Evolutionary conservation across 2,329 filamentous ascomycete genomes (phyloP), one percentile per base, ranked within the genome.

Genomic region (Shiraia sp.): DNA sequence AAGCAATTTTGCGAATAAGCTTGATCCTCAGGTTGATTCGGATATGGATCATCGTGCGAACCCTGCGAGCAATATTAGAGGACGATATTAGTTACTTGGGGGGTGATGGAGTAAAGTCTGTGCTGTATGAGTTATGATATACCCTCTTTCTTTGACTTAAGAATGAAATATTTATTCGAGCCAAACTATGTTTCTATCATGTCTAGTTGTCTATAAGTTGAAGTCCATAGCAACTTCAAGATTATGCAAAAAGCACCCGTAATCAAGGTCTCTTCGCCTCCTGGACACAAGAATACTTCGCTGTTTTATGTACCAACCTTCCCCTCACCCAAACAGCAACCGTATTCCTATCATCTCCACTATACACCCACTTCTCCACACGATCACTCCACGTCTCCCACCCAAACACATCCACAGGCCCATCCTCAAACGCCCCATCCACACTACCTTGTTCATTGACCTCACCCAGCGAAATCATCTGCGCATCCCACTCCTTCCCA

Each of bases 341-440:
- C 2, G 90, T 92, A 68, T 97, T 97, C 55, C 92, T 78, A 71
- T 97, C 93, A 74, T 97, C 91, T 0, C 93, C 93, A 53, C 82
- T 87, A 72, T 88, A 99, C 47, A 97, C 76, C 93, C 93, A 99
- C 76, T 99, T 99, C 37, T 89, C 88, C 9, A 97, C 73, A 61
- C 77, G 82, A 60, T 97, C 89, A 27, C 86, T 82, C 89, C 88
- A 95, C n/a, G 64, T 81, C 78, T 97, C 92, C 81, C 86, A 90
- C 1, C 90, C 91, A 74, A 96, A 99, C 0, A 96, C 69, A 69
- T 96, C 90, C 0, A 96, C 89, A 32, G 85, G 83, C 0, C 86
- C 84, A 3, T 78, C 74, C 1, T 75, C 75, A 3, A 73, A 68
- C 4, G 71, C 71, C 1, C 72, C 71, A 1, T 63, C 67, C 1